Conservation (phyloP, 345 rosid species). For the Lumnitzera littorea region DNA sequence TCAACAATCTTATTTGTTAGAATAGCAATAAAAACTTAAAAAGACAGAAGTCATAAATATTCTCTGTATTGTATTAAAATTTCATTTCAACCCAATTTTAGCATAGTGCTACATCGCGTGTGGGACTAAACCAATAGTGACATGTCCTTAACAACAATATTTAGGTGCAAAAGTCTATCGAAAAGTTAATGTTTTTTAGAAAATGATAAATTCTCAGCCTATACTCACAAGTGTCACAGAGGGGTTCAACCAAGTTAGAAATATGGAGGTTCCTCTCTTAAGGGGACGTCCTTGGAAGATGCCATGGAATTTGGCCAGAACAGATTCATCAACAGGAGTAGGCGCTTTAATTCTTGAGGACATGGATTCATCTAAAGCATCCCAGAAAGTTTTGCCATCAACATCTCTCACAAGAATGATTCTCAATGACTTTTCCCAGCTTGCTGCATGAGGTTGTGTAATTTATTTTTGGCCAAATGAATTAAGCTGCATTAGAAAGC, state of each 20-base stretch:
- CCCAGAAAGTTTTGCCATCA: conserved; percentile 95
- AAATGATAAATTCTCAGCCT: background rate
- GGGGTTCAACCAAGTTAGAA: conserved; percentile 66
- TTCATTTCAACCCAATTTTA: too few relatives aligned
- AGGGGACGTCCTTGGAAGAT: conserved; percentile 67
- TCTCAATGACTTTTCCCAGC: conserved; percentile 62
- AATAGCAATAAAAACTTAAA: too few relatives aligned
- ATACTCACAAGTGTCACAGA: conserved; percentile 69
- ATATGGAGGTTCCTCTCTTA: conserved; percentile 58
- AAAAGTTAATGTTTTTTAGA: too few relatives aligned
- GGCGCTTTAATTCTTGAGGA: conserved; percentile 63
- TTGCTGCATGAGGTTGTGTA: conserved; percentile 28
- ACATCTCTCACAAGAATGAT: conserved; percentile 87
- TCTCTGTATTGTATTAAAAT: too few relatives aligned
- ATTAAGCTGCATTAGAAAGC: conserved; percentile 3
- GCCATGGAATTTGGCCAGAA: conserved; percentile 51
- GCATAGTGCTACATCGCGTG: background rate
- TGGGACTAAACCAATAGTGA: background rate
- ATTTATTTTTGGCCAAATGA: background rate
- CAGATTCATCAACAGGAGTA: conserved; percentile 43
- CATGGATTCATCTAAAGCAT: conserved; percentile 70
- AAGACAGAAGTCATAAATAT: too few relatives aligned
- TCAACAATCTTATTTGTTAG: background rate
- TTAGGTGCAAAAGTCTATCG: too few relatives aligned
- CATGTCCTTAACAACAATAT: background rate